Conservation (phyloP, 768 basidiomycete species). For the Lactifluus subvellereus region DNA sequence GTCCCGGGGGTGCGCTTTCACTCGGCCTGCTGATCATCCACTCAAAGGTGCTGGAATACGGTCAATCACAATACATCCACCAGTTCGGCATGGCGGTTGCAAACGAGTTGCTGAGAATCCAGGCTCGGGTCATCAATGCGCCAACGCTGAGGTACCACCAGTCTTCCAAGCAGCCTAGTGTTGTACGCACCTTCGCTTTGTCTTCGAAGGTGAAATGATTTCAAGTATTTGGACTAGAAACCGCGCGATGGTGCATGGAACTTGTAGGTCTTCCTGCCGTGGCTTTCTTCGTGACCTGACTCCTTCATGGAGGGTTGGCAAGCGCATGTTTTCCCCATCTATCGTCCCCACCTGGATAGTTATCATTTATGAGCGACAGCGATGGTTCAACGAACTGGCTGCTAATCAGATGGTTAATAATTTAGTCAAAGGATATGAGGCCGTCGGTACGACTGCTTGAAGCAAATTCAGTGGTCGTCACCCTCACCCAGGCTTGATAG, state of each 20-base stretch:
- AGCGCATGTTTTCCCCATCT: conserved; percentile 55
- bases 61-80: conserved; percentile 47
- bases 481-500: conserved; percentile 32
- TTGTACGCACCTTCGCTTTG: conserved; percentile 38
- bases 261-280: conserved; percentile 40
- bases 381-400: conserved; percentile 46
- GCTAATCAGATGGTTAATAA: conserved; percentile 52
- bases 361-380: conserved; percentile 59
- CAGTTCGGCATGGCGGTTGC: conserved; percentile 66
- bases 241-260: conserved; percentile 74
- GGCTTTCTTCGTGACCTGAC: neutral
- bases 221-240: conserved; percentile 32
- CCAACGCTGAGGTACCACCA: conserved; percentile 63
- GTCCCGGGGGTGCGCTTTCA: neutral
- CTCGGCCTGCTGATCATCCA: conserved; percentile 1
- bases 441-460: conserved; percentile 48
- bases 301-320: conserved; percentile 50
- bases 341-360: conserved; percentile 55
- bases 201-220: neutral
- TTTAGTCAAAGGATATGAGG: conserved; percentile 42
- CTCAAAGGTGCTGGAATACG: conserved; percentile 43
- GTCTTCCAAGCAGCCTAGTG: conserved; percentile 48
- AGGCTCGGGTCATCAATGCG: conserved; percentile 57
- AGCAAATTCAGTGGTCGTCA: neutral
- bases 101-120: conserved; percentile 46